Percentiles rank a stretch among this genome's conserved stretches.
These are phyloP conservation scores for Penicillium turbatum DNA, from an alignment of 495 filamentous ascomycete genomes.

Conservation along the genomic window DNA sequence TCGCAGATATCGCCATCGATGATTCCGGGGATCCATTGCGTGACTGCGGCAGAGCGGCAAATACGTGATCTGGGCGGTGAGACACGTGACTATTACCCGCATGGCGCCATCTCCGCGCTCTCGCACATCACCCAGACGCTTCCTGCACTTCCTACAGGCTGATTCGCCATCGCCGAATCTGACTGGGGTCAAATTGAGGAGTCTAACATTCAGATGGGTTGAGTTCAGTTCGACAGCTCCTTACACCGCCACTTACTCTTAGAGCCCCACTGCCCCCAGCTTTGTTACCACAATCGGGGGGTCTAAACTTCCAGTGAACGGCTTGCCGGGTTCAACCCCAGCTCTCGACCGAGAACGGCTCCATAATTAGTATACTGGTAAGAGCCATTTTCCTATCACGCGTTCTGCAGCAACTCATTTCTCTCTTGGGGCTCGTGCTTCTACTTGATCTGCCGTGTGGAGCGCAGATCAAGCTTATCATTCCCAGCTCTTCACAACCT, in stretches of 20 bases:
- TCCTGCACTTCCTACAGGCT: neutral
- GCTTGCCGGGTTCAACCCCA: neutral
- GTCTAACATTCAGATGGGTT: neutral
- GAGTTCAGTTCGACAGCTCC: neutral
- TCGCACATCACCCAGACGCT: neutral
- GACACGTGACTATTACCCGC: constrained; percentile 2
- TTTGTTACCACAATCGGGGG: neutral
- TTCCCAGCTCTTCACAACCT: neutral
- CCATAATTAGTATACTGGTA: neutral
- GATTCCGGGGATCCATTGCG: neutral
- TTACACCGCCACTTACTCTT: neutral
- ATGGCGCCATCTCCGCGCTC: constrained; percentile 8
- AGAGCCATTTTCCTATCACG: neutral
- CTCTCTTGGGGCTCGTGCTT: neutral
- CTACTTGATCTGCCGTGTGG: neutral
- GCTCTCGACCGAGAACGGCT: neutral
- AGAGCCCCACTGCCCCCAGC: constrained; percentile 1
- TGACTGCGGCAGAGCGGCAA: neutral
- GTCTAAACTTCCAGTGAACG: neutral
- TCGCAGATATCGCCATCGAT: constrained; percentile 2
- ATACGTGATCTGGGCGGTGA: constrained; percentile 3
- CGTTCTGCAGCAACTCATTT: neutral
- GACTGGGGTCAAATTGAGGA: neutral
- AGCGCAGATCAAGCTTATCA: neutral
- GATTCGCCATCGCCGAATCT: neutral